phyloP scores from a whole-genome alignment of 495 filamentous ascomycete genomes.

The Chaetomium tenue region DNA sequence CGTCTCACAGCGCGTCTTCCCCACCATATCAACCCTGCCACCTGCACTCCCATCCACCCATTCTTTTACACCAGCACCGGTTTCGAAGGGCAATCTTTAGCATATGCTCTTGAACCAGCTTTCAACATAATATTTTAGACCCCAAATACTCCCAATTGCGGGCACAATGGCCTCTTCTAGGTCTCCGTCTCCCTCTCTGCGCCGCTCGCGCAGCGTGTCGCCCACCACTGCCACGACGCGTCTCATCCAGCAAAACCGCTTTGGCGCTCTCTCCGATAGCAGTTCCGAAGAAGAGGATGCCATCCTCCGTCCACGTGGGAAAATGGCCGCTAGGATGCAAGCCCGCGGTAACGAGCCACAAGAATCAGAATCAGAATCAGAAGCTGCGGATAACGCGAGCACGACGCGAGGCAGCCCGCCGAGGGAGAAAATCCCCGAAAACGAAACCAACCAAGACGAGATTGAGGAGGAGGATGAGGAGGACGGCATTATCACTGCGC shows the following conservation, averaged over 20 bases:
- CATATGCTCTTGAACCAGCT: constrained; percentile 3
- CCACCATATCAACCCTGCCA: constrained; percentile 22
- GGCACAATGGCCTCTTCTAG: constrained; percentile 46
- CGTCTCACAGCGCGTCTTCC: constrained; percentile 27
- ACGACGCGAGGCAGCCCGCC: constrained; percentile 15
- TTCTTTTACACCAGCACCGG: constrained; percentile 13
- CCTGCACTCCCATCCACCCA: constrained; percentile 11
- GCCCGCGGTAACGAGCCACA: constrained; percentile 25
- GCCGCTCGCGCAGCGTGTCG: constrained; percentile 25
- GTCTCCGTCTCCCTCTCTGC: constrained; percentile 37
- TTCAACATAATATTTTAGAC: constrained; percentile 19
- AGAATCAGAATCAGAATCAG: constrained; percentile 27
- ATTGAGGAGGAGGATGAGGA: constrained; percentile 34
- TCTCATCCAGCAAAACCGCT: constrained; percentile 10
- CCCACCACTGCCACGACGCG: constrained; percentile 22
- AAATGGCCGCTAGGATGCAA: constrained; percentile 69
- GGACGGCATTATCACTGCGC: constrained; percentile 26
- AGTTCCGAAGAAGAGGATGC: constrained; percentile 38
- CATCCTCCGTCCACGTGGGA: constrained; percentile 62
- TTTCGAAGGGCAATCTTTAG: constrained; percentile 6
- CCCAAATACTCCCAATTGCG: constrained; percentile 21
- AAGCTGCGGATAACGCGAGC: constrained; percentile 13
- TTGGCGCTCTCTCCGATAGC: constrained; percentile 15
- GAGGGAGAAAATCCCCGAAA: constrained; percentile 24
- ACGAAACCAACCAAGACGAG: constrained; percentile 23